Evolutionary conservation across 2,329 filamentous ascomycete genomes (phyloP), one percentile per base, ranked within the genome.

Genomic region (Fusarium avenaceum): DNA sequence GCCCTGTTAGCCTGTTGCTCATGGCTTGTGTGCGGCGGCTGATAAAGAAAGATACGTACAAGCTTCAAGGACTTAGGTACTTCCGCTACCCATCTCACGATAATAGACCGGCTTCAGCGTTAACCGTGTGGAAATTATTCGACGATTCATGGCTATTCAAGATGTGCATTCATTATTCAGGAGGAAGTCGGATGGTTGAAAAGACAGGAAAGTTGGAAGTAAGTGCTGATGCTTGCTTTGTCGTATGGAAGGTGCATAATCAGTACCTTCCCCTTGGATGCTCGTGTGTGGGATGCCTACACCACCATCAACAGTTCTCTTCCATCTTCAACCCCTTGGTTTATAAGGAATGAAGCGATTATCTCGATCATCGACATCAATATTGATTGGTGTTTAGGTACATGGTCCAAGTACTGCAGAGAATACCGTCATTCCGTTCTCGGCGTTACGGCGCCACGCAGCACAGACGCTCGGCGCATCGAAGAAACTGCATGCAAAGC

Each of bases 401-500:
- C 46, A 26, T 61, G 13, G 19, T 46, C 45, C 45, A 53, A 46
- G 50, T 46, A 35, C 28, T 15, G 30, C 30, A 33, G 14, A 33
- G 30, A 33, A 30, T 30, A 57, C 56, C 33, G 42, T 54, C 51
- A 46, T 17, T 44, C 39, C 26, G 46, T 61, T 47, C 67, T 72
- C 64, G 70, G 69, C 54, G 69, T 69, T 69, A 63, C 67, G 59
- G 65, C 57, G 68, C 64, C 47, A 69, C 58, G 39, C 44, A 64
- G 53, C 59, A 52, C 38, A 50, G 49, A 58, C 50, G 57, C 66
- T 60, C 66, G 57, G 66, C 42, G 48, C 66, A 67, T 44, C 61
- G 51, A 53, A 58, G 39, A 47, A 65, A 52, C 52, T 65, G 50
- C 62, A 60, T 63, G 56, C 70, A 67, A 73, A 73, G 71, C 72